phyloP scores from a whole-genome alignment of 345 rosid genomes.

The Cardamine resedifolia region DNA sequence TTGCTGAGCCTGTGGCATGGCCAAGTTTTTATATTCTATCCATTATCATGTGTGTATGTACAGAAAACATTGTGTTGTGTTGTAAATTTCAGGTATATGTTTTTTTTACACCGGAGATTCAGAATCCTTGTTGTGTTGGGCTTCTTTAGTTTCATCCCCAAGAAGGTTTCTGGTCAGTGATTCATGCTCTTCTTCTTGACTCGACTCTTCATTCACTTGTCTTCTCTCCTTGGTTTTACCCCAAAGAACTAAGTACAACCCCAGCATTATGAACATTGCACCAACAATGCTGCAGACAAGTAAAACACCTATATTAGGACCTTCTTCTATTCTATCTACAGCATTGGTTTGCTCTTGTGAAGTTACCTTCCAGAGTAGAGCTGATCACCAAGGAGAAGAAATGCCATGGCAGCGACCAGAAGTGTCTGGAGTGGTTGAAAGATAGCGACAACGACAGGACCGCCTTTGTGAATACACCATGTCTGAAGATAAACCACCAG shows the following conservation, averaged over 20 bases:
- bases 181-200: constrained; percentile 35
- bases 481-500: constrained; percentile 71
- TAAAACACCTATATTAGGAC: not conserved
- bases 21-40: constrained; percentile 14
- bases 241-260: constrained; percentile 62
- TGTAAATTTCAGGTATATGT: not conserved
- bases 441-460: constrained; percentile 77
- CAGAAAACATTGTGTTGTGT: not conserved
- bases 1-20: not conserved
- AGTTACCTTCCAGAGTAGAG: constrained; percentile 70
- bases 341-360: not conserved
- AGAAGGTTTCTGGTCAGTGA: constrained; percentile 48
- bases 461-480: constrained; percentile 82
- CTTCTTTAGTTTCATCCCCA: constrained; percentile 26
- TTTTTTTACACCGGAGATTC: not conserved
- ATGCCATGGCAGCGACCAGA: too few species aligned
- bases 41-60: constrained; percentile 22
- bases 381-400: constrained; percentile 59
- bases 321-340: too few species aligned
- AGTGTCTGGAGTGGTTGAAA: constrained; percentile 79
- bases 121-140: not conserved
- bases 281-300: constrained; percentile 52
- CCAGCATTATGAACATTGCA: constrained; percentile 52
- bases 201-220: constrained; percentile 1
- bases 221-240: constrained; percentile 59